Conservation (phyloP, 495 filamentous ascomycete species). For the Penicillium bialowiezense region DNA sequence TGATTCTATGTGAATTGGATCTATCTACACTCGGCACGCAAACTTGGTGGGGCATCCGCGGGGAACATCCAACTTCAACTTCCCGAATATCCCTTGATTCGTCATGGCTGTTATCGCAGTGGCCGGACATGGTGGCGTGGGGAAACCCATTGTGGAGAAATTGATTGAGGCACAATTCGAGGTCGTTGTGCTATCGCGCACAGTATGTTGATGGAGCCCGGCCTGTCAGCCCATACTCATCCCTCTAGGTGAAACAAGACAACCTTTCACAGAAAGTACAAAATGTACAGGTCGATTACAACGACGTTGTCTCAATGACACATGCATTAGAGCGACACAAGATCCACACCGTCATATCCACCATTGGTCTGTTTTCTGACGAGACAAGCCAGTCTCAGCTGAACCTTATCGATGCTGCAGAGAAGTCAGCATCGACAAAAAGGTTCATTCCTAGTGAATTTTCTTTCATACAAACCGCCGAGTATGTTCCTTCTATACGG, state of each 20-base stretch:
- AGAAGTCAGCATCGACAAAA: conserved; percentile 38
- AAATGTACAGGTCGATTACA: conserved; percentile 40
- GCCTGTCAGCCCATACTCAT: conserved; percentile 19
- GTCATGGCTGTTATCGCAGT: conserved; percentile 46
- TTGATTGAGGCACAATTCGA: conserved; percentile 36
- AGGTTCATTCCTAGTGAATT: conserved; percentile 51
- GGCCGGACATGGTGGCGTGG: conserved; percentile 51
- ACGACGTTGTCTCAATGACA: conserved; percentile 33
- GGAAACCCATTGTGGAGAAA: conserved; percentile 49
- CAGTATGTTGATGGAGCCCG: conserved; percentile 6
- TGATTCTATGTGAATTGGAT: no score
- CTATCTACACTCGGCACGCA: neutral
- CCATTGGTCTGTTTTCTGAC: conserved; percentile 36
- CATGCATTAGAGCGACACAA: conserved; percentile 42
- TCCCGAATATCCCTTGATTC: neutral
- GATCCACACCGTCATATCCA: conserved; percentile 52
- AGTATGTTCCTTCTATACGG: conserved; percentile 17
- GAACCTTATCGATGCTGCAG: conserved; percentile 51
- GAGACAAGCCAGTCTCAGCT: conserved; percentile 35
- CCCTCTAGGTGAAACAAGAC: conserved; percentile 5
- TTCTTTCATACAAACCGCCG: conserved; percentile 36
- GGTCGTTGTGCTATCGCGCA: conserved; percentile 43
- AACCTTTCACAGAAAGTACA: conserved; percentile 4
- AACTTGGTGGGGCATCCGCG: neutral
- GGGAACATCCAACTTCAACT: neutral